A percentile compares a stretch with the other conserved stretches of the same genome.
phyloP scores from a whole-genome alignment of 192 early-diverging fungal genomes.

The Mortierella alpina region DNA sequence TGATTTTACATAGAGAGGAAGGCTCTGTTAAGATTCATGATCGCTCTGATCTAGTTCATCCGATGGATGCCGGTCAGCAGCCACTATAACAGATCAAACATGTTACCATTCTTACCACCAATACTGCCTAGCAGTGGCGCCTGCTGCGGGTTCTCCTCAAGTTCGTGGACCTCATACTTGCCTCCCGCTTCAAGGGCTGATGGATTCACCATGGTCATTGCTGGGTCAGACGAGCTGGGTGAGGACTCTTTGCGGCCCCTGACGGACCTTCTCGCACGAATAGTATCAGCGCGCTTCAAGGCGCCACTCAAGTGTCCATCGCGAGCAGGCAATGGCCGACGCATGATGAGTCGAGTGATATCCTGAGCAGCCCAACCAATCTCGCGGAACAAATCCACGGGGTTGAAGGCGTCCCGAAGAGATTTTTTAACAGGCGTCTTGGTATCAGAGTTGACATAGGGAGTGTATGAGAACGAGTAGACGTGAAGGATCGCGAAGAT shows the following conservation, averaged over 20 bases:
- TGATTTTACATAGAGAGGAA: not conserved
- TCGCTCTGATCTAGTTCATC: conserved; percentile 12
- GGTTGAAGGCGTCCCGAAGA: conserved; percentile 51
- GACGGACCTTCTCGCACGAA: conserved; percentile 10
- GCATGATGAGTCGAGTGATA: conserved; percentile 12
- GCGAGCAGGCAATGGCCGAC: conserved; percentile 23
- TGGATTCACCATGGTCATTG: not conserved
- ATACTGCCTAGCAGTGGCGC: conserved; percentile 16
- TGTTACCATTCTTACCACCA: conserved; percentile 13
- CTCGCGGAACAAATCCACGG: conserved; percentile 41
- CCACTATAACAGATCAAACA: too few species aligned
- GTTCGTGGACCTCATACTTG: not conserved
- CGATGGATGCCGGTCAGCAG: too few species aligned
- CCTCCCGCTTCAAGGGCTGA: conserved; percentile 17
- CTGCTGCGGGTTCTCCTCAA: not conserved
- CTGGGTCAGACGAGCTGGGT: not conserved
- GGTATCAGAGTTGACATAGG: conserved; percentile 13
- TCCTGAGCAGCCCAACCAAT: conserved; percentile 46
- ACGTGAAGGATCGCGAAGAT: conserved; percentile 54
- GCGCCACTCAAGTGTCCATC: conserved; percentile 35
- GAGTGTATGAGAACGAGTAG: conserved; percentile 47
- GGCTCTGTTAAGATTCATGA: conserved; percentile 16
- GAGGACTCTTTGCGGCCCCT: conserved; percentile 4
- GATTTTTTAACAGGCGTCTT: conserved; percentile 37
- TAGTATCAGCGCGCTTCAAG: conserved; percentile 34